These are phyloP conservation scores for Monilinia aucupariae DNA, from an alignment of 2,329 filamentous ascomycete genomes.

Conservation along the genomic window DNA sequence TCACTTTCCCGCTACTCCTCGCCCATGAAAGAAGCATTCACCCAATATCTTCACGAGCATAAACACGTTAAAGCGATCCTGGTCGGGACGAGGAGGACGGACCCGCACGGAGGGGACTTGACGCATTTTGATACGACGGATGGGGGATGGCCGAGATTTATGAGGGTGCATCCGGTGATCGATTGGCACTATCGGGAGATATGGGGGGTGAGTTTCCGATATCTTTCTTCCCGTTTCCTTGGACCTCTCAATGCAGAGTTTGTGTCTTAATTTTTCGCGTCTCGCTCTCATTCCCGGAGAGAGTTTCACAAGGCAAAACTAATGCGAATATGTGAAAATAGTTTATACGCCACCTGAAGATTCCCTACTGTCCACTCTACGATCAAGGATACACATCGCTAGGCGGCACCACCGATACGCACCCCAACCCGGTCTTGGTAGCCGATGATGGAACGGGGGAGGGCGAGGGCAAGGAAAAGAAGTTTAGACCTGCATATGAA, in stretches of 20 bases:
- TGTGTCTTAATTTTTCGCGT: too few relatives aligned
- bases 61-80: conserved; percentile 70
- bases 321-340: conserved; percentile 33
- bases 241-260: too few relatives aligned
- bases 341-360: conserved; percentile 73
- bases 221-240: too few relatives aligned
- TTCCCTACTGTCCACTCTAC: conserved; percentile 84
- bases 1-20: conserved; percentile 67
- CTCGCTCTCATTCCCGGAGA: too few relatives aligned
- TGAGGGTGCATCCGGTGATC: conserved; percentile 91
- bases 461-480: conserved; percentile 27
- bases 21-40: conserved; percentile 77
- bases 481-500: conserved; percentile 70
- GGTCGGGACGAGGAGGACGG: conserved; percentile 82
- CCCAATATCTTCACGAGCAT: conserved; percentile 64
- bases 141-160: conserved; percentile 82
- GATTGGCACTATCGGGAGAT: conserved; percentile 97
- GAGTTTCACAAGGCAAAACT: too few relatives aligned
- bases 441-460: conserved; percentile 27
- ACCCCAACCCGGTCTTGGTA: conserved; percentile 74
- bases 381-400: conserved; percentile 85
- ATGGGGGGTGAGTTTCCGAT: conserved; percentile 65
- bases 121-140: conserved; percentile 85
- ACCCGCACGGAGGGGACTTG: conserved; percentile 78
- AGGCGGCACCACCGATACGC: conserved; percentile 84